A percentile compares a stretch with the other conserved stretches of the same genome.
These are phyloP conservation scores for Diaporthe australafricana DNA, from an alignment of 2,329 filamentous ascomycete species.

Conservation along the genomic window DNA sequence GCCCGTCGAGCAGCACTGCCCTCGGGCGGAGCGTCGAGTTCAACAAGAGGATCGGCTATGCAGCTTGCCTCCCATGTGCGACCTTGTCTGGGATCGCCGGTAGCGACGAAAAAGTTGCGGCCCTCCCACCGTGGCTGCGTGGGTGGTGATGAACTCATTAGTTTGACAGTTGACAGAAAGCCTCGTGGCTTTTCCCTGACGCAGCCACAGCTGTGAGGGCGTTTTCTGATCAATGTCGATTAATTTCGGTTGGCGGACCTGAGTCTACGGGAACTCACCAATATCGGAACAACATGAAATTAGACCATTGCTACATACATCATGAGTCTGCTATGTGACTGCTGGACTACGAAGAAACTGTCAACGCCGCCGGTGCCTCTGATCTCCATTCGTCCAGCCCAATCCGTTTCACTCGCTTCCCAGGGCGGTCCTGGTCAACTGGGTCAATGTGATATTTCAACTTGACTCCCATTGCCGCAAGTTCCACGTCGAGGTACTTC, in stretches of 20 bases:
- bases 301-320: conserved; percentile 31
- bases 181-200: conserved; percentile 15
- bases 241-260: conserved; percentile 4
- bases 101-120: conserved; percentile 10
- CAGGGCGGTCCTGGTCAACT: conserved; percentile 69
- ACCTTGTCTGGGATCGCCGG: background rate
- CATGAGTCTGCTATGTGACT: conserved; percentile 4
- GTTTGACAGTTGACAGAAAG: conserved; percentile 8
- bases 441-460: conserved; percentile 80
- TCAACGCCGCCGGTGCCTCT: conserved; percentile 31
- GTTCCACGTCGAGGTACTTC: conserved; percentile 92
- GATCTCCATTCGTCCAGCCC: conserved; percentile 36
- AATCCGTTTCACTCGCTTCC: conserved; percentile 50
- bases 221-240: background rate
- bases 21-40: background rate
- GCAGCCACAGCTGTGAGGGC: background rate
- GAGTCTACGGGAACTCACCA: background rate
- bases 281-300: conserved; percentile 17
- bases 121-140: background rate
- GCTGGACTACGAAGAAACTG: conserved; percentile 31
- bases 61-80: conserved; percentile 29
- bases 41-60: conserved; percentile 25
- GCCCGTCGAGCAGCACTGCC: conserved; percentile 3
- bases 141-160: background rate
- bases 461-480: conserved; percentile 96